phyloP scores from a whole-genome alignment of 83 land plant species.

The Diphasiastrum complanatum region DNA sequence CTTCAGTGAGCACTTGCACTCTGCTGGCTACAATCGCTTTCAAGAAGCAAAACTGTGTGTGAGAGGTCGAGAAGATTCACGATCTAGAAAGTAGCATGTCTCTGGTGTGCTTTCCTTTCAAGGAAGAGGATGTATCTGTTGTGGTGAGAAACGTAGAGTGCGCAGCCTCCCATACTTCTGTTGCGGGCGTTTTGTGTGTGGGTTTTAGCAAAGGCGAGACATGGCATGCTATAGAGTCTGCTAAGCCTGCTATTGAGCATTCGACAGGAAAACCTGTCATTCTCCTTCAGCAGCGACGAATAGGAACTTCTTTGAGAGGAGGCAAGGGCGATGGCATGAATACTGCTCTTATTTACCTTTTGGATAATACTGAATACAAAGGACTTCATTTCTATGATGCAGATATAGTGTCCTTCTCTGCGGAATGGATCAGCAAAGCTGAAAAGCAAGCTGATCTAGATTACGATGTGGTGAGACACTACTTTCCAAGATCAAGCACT shows the following conservation, averaged over 20 bases:
- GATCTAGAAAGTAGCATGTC: no score
- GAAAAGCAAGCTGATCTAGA: slow-evolving; percentile 23
- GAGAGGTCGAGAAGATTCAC: no score
- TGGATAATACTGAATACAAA: slow-evolving; percentile 17
- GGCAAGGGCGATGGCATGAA: slow-evolving; percentile 33
- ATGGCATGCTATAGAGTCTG: slow-evolving; percentile 22
- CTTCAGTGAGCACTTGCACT: no score
- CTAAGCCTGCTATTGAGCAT: slow-evolving; percentile 10
- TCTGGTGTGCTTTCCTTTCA: slow-evolving; percentile 31
- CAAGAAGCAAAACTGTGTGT: no score
- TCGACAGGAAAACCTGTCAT: slow-evolving; percentile 1
- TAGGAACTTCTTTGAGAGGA: slow-evolving; percentile 14
- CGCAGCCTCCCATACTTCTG: slow-evolving; percentile 24
- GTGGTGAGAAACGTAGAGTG: slow-evolving; percentile 30
- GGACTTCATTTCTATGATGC: slow-evolving; percentile 28
- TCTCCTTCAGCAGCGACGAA: slow-evolving; percentile 20
- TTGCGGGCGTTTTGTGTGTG: slow-evolving; percentile 20
- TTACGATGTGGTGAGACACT: slow-evolving; percentile 26
- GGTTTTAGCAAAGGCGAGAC: slow-evolving; percentile 28
- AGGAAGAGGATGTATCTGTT: slow-evolving; percentile 27
- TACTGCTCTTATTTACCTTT: slow-evolving; percentile 17
- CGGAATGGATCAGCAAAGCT: slow-evolving; percentile 28
- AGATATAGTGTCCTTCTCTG: slow-evolving; percentile 26
- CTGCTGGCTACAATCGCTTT: no score
- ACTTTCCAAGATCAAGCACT: slow-evolving; percentile 26